Evolutionary conservation across 176 grass and related monocot genomes (phyloP).

Genomic region (Elaeis guineensis): DNA sequence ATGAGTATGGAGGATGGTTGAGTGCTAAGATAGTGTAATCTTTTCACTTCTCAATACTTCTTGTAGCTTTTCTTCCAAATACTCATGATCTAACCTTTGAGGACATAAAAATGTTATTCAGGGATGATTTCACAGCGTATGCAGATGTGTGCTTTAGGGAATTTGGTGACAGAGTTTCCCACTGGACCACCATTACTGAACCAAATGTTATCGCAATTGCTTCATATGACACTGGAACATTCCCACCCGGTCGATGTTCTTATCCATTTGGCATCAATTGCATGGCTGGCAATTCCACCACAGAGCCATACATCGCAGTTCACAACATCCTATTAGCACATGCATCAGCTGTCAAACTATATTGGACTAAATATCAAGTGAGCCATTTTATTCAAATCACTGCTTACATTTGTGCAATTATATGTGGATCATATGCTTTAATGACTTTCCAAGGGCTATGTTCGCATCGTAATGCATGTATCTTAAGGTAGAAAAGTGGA

Average conservation of each 20-base stretch:
- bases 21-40: constrained; percentile 43
- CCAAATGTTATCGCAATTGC: constrained; percentile 23
- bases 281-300: constrained; percentile 36
- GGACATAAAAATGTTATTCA: background rate
- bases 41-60: background rate
- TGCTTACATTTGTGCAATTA: too few relatives aligned
- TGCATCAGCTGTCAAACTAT: constrained; percentile 38
- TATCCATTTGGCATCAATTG: constrained; percentile 51
- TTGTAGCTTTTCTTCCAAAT: too few relatives aligned
- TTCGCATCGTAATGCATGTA: too few relatives aligned
- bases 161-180: constrained; percentile 47
- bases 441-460: too few relatives aligned
- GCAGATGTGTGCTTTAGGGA: constrained; percentile 53
- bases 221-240: constrained; percentile 13
- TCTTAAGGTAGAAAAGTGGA: too few relatives aligned
- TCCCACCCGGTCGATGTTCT: constrained; percentile 41
- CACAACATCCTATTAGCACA: constrained; percentile 45
- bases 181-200: constrained; percentile 47
- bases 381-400: background rate
- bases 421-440: too few relatives aligned
- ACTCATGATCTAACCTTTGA: too few relatives aligned
- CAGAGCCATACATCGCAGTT: constrained; percentile 47
- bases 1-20: constrained; percentile 65
- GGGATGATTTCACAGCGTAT: constrained; percentile 57
- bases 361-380: constrained; percentile 48